These are phyloP conservation scores for Mycena albidolilacea DNA, from an alignment of 768 basidiomycete species.

Conservation along the genomic window DNA sequence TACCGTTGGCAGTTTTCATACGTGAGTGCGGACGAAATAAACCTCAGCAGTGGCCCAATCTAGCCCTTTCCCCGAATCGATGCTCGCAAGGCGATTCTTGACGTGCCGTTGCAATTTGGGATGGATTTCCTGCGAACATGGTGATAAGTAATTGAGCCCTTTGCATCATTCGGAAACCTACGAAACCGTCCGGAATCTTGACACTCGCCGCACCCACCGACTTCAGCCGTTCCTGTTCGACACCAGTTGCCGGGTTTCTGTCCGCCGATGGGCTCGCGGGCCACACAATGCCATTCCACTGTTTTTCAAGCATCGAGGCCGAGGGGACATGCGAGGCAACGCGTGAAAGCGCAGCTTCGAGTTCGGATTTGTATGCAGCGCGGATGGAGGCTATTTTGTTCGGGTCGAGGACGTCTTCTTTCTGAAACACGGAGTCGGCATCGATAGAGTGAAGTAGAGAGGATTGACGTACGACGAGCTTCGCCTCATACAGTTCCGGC, in stretches of 20 bases:
- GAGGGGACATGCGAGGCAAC: slow-evolving; percentile 64
- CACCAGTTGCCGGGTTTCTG: slow-evolving; percentile 78
- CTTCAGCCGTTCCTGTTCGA: slow-evolving; percentile 64
- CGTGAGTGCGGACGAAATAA: neutral
- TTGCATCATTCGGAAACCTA: slow-evolving; percentile 53
- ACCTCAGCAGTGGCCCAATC: slow-evolving; percentile 96
- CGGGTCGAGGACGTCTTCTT: slow-evolving; percentile 67
- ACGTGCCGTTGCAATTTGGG: slow-evolving; percentile 84
- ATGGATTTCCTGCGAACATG: slow-evolving; percentile 76
- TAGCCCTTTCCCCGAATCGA: slow-evolving; percentile 79
- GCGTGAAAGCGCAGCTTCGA: slow-evolving; percentile 73
- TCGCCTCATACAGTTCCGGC: slow-evolving; percentile 86
- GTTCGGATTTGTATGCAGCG: slow-evolving; percentile 68
- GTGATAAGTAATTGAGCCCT: neutral
- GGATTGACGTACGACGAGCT: slow-evolving; percentile 71
- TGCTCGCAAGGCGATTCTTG: slow-evolving; percentile 78
- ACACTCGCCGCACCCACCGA: slow-evolving; percentile 81
- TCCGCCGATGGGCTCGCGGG: slow-evolving; percentile 64
- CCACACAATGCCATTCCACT: slow-evolving; percentile 80
- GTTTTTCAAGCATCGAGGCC: slow-evolving; percentile 71
- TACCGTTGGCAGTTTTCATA: neutral
- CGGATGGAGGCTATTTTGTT: slow-evolving; percentile 68
- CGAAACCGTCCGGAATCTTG: slow-evolving; percentile 69
- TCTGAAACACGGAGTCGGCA: slow-evolving; percentile 45
- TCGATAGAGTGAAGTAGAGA: slow-evolving; percentile 1